Evolutionary conservation across 164 flowering plant species (phyloP), one percentile per base, ranked within the genome.

Genomic region (Umbilicus rupestris): DNA sequence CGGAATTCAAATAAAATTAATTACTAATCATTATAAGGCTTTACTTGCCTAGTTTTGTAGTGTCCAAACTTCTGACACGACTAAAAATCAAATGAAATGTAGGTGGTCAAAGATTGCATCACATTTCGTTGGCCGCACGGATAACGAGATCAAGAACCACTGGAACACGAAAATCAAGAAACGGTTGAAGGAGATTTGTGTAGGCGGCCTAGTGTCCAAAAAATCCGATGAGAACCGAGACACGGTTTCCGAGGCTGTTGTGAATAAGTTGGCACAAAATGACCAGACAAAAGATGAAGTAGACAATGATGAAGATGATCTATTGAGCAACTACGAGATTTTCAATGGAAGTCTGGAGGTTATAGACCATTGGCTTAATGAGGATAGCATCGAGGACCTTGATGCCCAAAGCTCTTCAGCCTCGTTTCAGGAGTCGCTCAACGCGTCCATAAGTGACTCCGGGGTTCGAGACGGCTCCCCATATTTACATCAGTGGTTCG

Each of bases 61-160:
- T 20, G 57, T 50, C 0, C 8, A 15, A 20, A 20, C 20, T 50
- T 50, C 19, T 50, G 28, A 50, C 57, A 45, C 8, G 28, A 22
- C 0, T 9, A 50, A 20, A 50, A 22, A 19, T 50, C 3, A 55
- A 55, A 55, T 55, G 58, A 52, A 22, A 55, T 55, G 39, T 63
- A 85, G 93, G 80, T 87, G 93, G 93, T 85, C 93, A 5, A 87
- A 84, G 75, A 87, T 87, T 15, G 93, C 93, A 1, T 68, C 82
- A 0, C 85, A 87, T 77, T 82, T 87, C 66, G 86, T 86, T 7
- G 93, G 93, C 5, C 82, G 93, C 0, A 87, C 93, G 0, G 90
- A 87, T 39, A 85, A 87, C 59, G 93, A 87, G 73, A 87, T 87
- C 72, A 87, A 87, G 76, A 87, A 87, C 74, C 87, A 87, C 49